Base-by-base conservation (phyloP, 305 asterid genomes). In the Petunia hybrid region DNA sequence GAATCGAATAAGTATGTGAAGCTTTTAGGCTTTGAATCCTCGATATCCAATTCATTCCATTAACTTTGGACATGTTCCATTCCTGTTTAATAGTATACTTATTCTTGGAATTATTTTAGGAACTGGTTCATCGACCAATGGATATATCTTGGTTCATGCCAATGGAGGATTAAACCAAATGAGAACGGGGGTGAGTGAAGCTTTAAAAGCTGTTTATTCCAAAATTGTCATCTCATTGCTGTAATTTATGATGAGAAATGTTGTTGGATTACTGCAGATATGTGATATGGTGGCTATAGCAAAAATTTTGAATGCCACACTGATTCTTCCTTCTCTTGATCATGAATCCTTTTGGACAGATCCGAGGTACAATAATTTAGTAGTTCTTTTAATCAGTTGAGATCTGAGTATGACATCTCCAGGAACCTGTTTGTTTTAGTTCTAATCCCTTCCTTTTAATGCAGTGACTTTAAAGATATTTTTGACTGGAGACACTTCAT, bases 281-380 rank as follows among this genome's bases (percentile, higher is more conserved):
- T 92, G 98, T 78, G 99, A 95, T 77, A 95, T 95, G 98, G 99
- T 92, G 71, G 99, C 99, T 53, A 87, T 95, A 5, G 92, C 98
- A 53, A 95, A 92, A 84, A 85, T 94, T 66, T 86, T 94, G 91
- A 89, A 94, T 76, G 99, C 98, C 61, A 90, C 97, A 38, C 88
- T 95, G 51, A 91, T 95, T 40, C 97, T 95, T 85, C 99, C 99
- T 84, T 87, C 92, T 4, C 97, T 94, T 60, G 99, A 95, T 85
- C 99, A 95, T 83, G 69, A 84, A 60, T 94, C 98, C 56, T 95
- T 91, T 79, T 95, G 98, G 98, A 91, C 97, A 2, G 99, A 95
- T 90, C 94, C 95, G 6, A 95, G 99, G 99, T 90, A 79, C 60
- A 69, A 79, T 85, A 61, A 14, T 61, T 66, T 36, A 22, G n/a